Evolutionary conservation across 345 rosid genomes (phyloP), one percentile per base, ranked within the genome.

Genomic region (Firmiana major): DNA sequence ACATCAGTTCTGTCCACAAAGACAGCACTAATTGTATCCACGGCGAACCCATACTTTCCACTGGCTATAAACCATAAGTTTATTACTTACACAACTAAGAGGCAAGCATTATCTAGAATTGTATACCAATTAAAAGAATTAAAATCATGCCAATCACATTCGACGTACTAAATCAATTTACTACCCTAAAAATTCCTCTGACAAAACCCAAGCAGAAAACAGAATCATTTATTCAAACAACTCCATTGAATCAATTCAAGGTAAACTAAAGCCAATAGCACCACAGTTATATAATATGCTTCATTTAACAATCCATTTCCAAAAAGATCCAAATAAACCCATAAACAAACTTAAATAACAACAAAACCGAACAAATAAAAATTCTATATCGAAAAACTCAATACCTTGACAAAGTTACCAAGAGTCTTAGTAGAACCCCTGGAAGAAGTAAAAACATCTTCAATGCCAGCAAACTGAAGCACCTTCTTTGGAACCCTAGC

Each of bases 391-490:
- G 49, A 40, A 65, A 21, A 38, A 12, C 1, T 66, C 71, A 66
- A 21, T 66, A 66, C 71, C 51, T 66, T 66, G 51, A 66, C 71
- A 66, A 66, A 66, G 71, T 66, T 66, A 66, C 71, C 71, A 66
- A 66, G 71, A 21, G 71, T 66, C 8, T 66, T 66, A 1, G 71
- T 66, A 13, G 71, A 66, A 66, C 71, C 71, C 34, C 71, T 66
- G 0, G 71, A 66, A 42, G 71, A 66, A 66, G 71, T 66, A 46
- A 66, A 66, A 66, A 66, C 71, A 66, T 66, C 71, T 43, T 66
- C 71, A 43, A 66, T 66, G 53, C 71, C 71, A 66, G 71, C 71
- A 66, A 66, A 66, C 71, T 66, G 71, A 66, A 66, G 71, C 34
- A 66, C 71, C 71, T 66, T 66, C 53, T 66, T 66, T 9, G 71